These are phyloP conservation scores for Aaosphaeria arxii DNA, from an alignment of 2,329 filamentous ascomycete species.

Conservation along the genomic window DNA sequence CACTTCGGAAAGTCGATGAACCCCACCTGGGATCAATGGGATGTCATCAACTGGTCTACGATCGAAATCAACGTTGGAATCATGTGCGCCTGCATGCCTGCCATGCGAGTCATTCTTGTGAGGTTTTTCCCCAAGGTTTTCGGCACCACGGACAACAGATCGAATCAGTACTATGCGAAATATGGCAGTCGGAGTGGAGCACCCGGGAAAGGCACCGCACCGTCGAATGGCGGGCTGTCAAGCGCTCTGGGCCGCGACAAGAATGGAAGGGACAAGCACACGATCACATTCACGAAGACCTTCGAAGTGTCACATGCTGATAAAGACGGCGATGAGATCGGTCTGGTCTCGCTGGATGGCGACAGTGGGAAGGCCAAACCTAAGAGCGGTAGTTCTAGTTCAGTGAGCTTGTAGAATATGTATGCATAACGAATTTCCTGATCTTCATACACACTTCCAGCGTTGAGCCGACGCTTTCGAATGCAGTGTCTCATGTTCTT, in stretches of 20 bases:
- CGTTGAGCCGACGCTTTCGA: no score
- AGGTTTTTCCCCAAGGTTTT: constrained; percentile 36
- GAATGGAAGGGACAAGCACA: constrained; percentile 1
- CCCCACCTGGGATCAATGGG: constrained; percentile 29
- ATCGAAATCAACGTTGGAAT: constrained; percentile 15
- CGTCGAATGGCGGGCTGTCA: neutral
- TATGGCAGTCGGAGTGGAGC: constrained; percentile 15
- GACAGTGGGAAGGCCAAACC: constrained; percentile 8
- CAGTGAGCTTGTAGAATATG: constrained; percentile 4
- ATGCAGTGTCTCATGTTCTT: no score
- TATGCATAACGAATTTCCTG: neutral
- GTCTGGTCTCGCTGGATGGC: constrained; percentile 15
- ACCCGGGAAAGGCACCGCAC: neutral
- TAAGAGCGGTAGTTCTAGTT: constrained; percentile 11
- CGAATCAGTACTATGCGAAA: constrained; percentile 18
- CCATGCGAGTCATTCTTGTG: constrained; percentile 39
- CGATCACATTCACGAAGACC: constrained; percentile 14
- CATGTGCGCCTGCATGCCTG: constrained; percentile 30
- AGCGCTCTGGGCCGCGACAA: constrained; percentile 1
- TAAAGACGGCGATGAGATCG: constrained; percentile 12
- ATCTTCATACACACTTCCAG: neutral
- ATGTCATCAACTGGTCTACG: constrained; percentile 10
- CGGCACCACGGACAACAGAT: constrained; percentile 24
- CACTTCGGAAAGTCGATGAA: constrained; percentile 40
- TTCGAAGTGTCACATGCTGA: constrained; percentile 15